Evolutionary conservation across 2,329 filamentous ascomycete genomes (phyloP), one percentile per base, ranked within the genome.

Genomic region (Teratosphaeriaceae sp.): DNA sequence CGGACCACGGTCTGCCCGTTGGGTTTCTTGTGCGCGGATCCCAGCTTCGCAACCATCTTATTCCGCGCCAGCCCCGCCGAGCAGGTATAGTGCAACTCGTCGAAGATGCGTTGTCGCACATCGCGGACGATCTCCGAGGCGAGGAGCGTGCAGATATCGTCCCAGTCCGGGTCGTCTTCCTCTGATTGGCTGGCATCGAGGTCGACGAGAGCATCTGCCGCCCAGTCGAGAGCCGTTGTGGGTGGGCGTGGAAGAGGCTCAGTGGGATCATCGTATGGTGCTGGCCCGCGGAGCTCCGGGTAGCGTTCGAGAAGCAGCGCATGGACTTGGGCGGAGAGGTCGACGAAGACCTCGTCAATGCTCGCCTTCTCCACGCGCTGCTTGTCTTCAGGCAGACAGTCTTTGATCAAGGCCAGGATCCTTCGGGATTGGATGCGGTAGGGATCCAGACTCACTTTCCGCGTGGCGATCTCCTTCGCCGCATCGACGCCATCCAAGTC

Each of bases 31-130:
- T 89, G 81, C 5, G 79, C 88, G 19, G 88, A 94, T 22, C 90
- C 92, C 44, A 98, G 71, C 68, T 98, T 98, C 48, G 89, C 88
- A 47, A 98, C 73, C 78, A 96, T 88, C 67, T 97, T 98, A 70
- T 96, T 98, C 51, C 78, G 78, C 22, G 88, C 85, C 50, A 98
- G 73, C 5, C 92, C 92, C 1, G 80, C 90, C 5, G 90, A 95
- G 65, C 89, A 96, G 3, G 90, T 97, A 62, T 96, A 98, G 42
- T 80, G 78, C 40, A 97, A 69, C 50, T 76, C 73, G 35, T 84
- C 74, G 52, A 75, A 79, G 44, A 98, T 75, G 39, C 76, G 71
- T 18, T 72, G 71, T 39, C 92, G 79, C 15, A 97, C 76, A 46
- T 79, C 74, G 16, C 87, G 79, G 24, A 96, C 80, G 55, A 97